A percentile compares a stretch with the other conserved stretches of the same genome.
These are phyloP conservation scores for Podospora conica DNA, from an alignment of 495 filamentous ascomycete species.

Conservation along the genomic window DNA sequence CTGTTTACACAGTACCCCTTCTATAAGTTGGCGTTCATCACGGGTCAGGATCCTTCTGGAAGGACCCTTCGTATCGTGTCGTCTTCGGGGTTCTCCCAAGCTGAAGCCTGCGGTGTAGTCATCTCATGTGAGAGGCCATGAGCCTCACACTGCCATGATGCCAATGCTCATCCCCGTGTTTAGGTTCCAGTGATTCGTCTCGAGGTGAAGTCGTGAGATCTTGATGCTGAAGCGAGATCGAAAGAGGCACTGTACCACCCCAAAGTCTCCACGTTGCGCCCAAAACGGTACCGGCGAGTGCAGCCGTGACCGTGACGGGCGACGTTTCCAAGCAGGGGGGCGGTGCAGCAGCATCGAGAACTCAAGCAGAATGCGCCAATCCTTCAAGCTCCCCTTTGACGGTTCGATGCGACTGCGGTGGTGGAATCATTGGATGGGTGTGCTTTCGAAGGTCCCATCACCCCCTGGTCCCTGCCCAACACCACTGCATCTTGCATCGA, in stretches of 20 bases:
- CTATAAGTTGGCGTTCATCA: background rate
- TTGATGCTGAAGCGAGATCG: background rate
- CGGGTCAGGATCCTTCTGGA: background rate
- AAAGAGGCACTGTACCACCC: background rate
- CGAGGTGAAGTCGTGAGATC: background rate
- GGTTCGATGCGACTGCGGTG: background rate
- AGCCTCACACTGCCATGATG: background rate
- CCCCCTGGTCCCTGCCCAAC: background rate
- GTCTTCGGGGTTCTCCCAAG: background rate
- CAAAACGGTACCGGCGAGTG: background rate
- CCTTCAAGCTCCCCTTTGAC: background rate
- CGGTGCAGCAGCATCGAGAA: background rate
- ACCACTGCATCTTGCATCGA: background rate
- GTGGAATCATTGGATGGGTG: background rate
- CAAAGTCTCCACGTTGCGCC: background rate
- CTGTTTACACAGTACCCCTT: background rate
- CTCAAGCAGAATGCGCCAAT: too few species aligned
- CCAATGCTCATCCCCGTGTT: background rate
- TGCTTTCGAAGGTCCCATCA: background rate
- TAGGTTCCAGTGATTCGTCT: background rate
- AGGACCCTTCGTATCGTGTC: background rate
- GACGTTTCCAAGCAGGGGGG: background rate
- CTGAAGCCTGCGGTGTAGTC: background rate
- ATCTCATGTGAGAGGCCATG: background rate
- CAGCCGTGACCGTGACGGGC: background rate